A percentile compares a stretch with the other conserved stretches of the same genome.
phyloP scores from a whole-genome alignment of 768 basidiomycete genomes.

The Candolleomyces eurysporus region DNA sequence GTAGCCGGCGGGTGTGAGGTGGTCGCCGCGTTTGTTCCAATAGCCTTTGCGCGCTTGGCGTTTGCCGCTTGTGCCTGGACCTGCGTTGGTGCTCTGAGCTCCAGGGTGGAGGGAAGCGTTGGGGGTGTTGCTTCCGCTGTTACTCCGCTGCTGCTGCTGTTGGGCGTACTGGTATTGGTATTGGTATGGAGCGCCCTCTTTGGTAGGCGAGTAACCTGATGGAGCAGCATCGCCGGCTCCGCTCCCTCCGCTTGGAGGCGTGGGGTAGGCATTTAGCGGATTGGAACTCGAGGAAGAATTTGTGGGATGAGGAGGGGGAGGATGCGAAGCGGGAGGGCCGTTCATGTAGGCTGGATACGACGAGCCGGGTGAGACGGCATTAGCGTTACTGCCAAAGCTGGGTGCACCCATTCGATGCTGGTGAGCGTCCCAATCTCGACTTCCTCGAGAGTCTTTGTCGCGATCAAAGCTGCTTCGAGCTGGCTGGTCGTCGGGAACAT shows the following conservation, averaged over 20 bases:
- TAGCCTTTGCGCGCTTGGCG: constrained; percentile 47
- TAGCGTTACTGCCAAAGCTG: not conserved
- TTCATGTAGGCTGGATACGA: not conserved
- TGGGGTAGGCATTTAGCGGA: not conserved
- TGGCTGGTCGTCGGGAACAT: not conserved
- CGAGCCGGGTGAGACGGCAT: not conserved
- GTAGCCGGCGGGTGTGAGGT: constrained; percentile 52
- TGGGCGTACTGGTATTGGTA: constrained; percentile 3
- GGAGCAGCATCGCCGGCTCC: not conserved
- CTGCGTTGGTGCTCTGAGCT: not conserved
- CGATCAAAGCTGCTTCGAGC: not conserved
- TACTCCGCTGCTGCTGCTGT: not conserved
- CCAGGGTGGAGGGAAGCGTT: not conserved
- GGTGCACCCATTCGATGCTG: not conserved
- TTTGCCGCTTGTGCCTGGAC: constrained; percentile 1
- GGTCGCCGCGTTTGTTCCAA: constrained; percentile 79
- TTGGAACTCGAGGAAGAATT: not conserved
- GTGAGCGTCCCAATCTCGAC: not conserved
- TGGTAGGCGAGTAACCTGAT: not conserved
- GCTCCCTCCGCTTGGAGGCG: not conserved
- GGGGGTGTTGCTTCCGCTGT: not conserved
- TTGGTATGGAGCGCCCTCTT: not conserved
- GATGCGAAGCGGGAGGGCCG: not conserved
- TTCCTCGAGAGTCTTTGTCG: not conserved
- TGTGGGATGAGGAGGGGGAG: not conserved